phyloP scores from a whole-genome alignment of 176 grass and related monocot species.

The Triticum urartu region DNA sequence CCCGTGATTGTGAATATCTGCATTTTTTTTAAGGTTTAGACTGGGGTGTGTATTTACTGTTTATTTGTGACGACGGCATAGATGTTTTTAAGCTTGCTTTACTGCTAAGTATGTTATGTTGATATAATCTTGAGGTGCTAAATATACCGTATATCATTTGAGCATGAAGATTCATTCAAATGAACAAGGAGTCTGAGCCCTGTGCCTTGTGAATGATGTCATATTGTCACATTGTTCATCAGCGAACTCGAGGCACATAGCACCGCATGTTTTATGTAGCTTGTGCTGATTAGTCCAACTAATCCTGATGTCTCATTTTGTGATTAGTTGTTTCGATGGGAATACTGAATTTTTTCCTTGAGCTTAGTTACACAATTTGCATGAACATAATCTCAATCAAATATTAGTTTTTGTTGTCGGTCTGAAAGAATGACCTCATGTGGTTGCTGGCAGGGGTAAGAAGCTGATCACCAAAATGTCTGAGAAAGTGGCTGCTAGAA shows the following conservation, averaged over 20 bases:
- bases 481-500: constrained; percentile 74
- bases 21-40: not conserved
- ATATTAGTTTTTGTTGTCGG: not conserved
- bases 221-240: not conserved
- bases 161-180: not conserved
- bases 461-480: constrained; percentile 60
- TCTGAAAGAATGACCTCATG: not conserved
- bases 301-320: not conserved
- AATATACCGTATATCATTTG: not conserved
- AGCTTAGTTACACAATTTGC: not conserved
- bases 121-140: too few relatives aligned
- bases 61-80: not conserved
- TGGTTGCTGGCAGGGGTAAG: constrained; percentile 53
- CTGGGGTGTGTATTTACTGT: not conserved
- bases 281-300: not conserved
- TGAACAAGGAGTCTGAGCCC: not conserved
- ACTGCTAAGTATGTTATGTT: not conserved
- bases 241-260: not conserved
- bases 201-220: not conserved
- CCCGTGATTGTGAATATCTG: not conserved
- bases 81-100: not conserved
- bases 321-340: not conserved
- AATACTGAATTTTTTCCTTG: not conserved
- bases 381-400: not conserved
- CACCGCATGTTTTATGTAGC: not conserved